A percentile compares a stretch with the other conserved stretches of the same genome.
Conservation (phyloP, 176 grass and related monocot species). For the Ampelocalamus luodianensis region DNA sequence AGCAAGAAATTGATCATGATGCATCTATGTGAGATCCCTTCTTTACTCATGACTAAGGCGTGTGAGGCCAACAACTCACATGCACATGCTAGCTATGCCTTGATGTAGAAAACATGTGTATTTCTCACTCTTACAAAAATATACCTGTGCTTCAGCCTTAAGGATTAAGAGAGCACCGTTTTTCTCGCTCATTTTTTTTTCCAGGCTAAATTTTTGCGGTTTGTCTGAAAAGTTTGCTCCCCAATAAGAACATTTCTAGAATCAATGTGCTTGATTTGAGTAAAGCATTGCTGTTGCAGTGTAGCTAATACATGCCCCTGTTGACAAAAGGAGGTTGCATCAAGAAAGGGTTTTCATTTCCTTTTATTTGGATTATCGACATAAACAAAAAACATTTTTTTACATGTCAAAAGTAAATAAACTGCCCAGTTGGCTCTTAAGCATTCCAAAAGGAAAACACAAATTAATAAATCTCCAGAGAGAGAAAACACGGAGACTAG, state of each 20-base stretch:
- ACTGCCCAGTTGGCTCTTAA: background rate
- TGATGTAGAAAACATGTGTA: background rate
- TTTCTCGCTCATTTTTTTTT: background rate
- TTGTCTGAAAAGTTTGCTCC: too few species aligned
- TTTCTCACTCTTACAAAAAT: background rate
- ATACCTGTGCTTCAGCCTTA: conserved; percentile 18
- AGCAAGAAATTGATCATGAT: background rate
- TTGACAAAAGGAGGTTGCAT: too few species aligned
- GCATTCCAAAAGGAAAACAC: background rate
- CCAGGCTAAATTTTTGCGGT: too few species aligned
- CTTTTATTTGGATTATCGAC: background rate
- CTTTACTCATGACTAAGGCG: background rate
- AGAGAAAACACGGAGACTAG: conserved; percentile 6
- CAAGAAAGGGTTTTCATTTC: too few species aligned
- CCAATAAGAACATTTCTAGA: too few species aligned
- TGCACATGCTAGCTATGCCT: conserved; percentile 6
- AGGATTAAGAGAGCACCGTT: background rate
- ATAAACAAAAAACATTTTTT: background rate
- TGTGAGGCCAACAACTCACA: background rate
- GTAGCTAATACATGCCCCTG: too few species aligned
- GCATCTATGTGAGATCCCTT: background rate
- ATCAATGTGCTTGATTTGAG: too few species aligned
- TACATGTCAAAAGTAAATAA: background rate
- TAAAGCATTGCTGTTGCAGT: too few species aligned
- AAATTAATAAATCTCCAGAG: background rate